phyloP scores from a whole-genome alignment of 805 yeast genomes.

The Metschnikowia similis region DNA sequence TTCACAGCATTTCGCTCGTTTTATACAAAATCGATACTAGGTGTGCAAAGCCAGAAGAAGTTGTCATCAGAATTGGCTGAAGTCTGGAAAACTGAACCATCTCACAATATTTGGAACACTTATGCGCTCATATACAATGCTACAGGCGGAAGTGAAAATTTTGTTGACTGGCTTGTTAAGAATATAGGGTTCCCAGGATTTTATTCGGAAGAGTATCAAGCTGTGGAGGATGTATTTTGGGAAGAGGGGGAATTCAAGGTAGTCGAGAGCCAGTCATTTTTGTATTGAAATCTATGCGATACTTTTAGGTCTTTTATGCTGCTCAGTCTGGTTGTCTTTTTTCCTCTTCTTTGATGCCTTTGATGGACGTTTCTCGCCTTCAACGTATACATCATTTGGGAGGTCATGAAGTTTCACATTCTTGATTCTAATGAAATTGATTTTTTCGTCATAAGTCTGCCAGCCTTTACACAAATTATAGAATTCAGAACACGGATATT shows the following conservation, averaged over 20 bases:
- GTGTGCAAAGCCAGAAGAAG: constrained; percentile 4
- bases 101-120: constrained; percentile 5
- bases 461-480: constrained; percentile 74
- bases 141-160: constrained; percentile 7
- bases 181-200: background rate
- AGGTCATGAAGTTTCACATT: constrained; percentile 75
- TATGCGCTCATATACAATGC: constrained; percentile 9
- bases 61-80: constrained; percentile 6
- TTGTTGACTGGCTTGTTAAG: constrained; percentile 6
- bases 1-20: constrained; percentile 8
- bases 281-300: constrained; percentile 1
- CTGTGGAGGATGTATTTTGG: constrained; percentile 8
- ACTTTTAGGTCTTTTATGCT: constrained; percentile 2
- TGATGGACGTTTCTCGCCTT: constrained; percentile 75
- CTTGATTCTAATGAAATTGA: constrained; percentile 55
- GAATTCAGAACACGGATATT: constrained; percentile 86
- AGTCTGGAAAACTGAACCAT: constrained; percentile 6
- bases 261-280: background rate
- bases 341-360: constrained; percentile 39
- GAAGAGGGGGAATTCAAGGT: background rate
- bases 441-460: constrained; percentile 58
- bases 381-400: constrained; percentile 76
- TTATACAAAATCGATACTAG: constrained; percentile 6
- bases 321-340: constrained; percentile 11
- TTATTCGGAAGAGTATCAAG: background rate